A percentile compares a stretch with the other conserved stretches of the same genome.
Evolutionary conservation across 2,329 filamentous ascomycete species (phyloP).

Genomic region (Colletotrichum higginsianum): DNA sequence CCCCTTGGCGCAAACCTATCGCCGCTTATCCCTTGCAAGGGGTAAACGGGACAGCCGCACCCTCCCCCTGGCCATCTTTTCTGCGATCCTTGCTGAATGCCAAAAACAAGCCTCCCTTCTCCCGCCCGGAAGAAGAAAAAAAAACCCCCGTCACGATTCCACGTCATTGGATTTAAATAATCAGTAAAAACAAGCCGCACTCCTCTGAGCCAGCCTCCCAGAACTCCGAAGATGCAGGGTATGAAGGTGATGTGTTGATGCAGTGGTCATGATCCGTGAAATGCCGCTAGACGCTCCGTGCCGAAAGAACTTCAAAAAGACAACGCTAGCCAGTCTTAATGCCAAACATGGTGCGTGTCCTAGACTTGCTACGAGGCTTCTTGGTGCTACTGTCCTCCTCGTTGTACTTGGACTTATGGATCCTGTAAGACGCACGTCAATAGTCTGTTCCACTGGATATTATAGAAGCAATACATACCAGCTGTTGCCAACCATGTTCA

Average conservation of each 20-base stretch:
- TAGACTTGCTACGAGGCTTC: conserved; percentile 82
- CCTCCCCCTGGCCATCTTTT: conserved; percentile 14
- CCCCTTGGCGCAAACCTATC: conserved; percentile 5
- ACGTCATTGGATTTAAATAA: conserved; percentile 33
- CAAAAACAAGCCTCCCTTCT: conserved; percentile 14
- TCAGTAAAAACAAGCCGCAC: conserved; percentile 36
- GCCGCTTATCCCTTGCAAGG: conserved; percentile 6
- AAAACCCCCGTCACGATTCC: conserved; percentile 21
- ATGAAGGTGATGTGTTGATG: conserved; percentile 43
- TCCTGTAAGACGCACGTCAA: conserved; percentile 70
- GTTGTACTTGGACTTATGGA: conserved; percentile 95
- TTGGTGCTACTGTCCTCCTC: conserved; percentile 68
- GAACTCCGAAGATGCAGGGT: conserved; percentile 43
- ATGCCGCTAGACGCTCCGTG: conserved; percentile 39
- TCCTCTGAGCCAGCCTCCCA: conserved; percentile 41
- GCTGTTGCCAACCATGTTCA: conserved; percentile 98
- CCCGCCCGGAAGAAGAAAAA: too few relatives aligned
- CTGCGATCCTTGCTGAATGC: conserved; percentile 29
- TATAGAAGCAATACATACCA: conserved; percentile 75
- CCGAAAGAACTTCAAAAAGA: conserved; percentile 37
- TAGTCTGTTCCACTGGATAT: conserved; percentile 13
- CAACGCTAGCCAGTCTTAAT: conserved; percentile 50
- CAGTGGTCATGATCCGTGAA: conserved; percentile 44
- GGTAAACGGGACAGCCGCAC: conserved; percentile 7
- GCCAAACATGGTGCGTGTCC: conserved; percentile 81